A percentile compares a stretch with the other conserved stretches of the same genome.
phyloP scores from a whole-genome alignment of 495 filamentous ascomycete genomes.

The Tuber magnatum region DNA sequence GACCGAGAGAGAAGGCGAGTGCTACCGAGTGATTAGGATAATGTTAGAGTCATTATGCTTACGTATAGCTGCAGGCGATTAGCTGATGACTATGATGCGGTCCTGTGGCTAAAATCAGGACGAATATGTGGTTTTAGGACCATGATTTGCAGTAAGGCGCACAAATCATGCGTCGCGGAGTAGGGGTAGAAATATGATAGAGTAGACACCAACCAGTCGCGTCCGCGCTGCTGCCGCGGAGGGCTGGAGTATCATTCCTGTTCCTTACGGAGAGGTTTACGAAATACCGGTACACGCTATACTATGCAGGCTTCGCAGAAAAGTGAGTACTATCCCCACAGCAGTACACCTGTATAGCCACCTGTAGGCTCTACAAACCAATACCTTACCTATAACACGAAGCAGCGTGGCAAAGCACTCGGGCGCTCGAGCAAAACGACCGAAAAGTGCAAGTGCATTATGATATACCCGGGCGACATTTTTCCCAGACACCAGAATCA shows the following conservation, averaged over 20 bases:
- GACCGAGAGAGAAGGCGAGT: background rate
- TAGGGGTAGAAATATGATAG: background rate
- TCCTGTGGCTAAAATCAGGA: background rate
- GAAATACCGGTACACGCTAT: background rate
- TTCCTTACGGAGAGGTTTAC: background rate
- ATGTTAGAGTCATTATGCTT: background rate
- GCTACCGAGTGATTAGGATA: background rate
- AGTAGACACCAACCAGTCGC: background rate
- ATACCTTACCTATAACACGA: background rate
- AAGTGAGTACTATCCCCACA: background rate
- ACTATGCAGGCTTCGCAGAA: background rate
- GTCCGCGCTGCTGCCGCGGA: background rate
- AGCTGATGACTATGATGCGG: background rate
- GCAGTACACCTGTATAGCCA: background rate
- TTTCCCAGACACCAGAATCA: background rate
- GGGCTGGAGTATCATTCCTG: background rate
- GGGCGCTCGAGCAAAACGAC: background rate
- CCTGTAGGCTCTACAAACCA: background rate
- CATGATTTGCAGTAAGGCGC: background rate
- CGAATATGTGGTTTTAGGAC: background rate
- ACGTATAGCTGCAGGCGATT: background rate
- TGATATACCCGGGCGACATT: background rate
- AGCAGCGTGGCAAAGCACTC: background rate
- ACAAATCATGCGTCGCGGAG: background rate
- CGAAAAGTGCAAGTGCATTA: slow-evolving; percentile 3